These are phyloP conservation scores for Ilex paraguariensis DNA, from an alignment of 305 asterid species.

Conservation along the genomic window DNA sequence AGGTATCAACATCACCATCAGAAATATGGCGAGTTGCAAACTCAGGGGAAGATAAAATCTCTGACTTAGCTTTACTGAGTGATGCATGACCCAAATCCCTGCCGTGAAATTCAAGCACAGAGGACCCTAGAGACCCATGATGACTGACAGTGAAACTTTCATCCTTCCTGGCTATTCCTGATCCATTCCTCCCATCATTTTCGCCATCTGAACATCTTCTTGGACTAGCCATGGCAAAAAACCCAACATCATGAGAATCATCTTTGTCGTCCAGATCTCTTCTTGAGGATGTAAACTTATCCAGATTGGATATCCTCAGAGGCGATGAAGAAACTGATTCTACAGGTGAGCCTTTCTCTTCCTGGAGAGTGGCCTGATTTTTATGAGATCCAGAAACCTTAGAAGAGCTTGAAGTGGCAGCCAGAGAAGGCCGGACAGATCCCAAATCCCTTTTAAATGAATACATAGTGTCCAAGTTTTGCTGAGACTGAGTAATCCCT, in stretches of 20 bases:
- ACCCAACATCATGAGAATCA: constrained; percentile 42
- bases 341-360: constrained; percentile 79
- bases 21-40: constrained; percentile 14
- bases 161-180: constrained; percentile 37
- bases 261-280: constrained; percentile 37
- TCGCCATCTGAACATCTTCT: constrained; percentile 47
- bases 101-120: constrained; percentile 21
- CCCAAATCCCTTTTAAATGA: constrained; percentile 56
- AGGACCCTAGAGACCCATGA: constrained; percentile 26
- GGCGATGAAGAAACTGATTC: constrained; percentile 99
- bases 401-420: constrained; percentile 95
- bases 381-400: constrained; percentile 81
- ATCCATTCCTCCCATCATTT: constrained; percentile 34
- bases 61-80: constrained; percentile 15
- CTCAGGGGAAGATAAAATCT: constrained; percentile 15
- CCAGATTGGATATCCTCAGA: constrained; percentile 39
- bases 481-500: constrained; percentile 30
- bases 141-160: constrained; percentile 29
- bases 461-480: constrained; percentile 33
- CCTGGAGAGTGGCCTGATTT: constrained; percentile 54
- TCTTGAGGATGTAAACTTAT: constrained; percentile 37
- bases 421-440: constrained; percentile 53
- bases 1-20: constrained; percentile 17
- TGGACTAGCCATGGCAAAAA: constrained; percentile 35
- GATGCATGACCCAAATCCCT: constrained; percentile 19